Evolutionary conservation across 768 basidiomycete species (phyloP).

Genomic region (Chalciporus sphaerocephalus): DNA sequence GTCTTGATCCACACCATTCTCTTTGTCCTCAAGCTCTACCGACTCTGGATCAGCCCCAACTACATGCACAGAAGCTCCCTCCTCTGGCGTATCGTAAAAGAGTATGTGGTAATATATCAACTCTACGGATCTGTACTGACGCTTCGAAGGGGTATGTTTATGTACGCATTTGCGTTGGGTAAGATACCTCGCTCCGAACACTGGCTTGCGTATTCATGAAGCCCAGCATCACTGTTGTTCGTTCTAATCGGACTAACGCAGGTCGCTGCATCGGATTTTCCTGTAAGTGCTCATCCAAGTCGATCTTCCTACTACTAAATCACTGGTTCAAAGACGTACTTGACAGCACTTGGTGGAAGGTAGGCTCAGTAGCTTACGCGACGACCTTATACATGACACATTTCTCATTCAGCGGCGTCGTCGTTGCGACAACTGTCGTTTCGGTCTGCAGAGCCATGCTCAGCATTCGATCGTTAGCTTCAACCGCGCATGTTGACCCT

Average conservation of each 20-base stretch:
- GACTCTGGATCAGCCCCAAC: slow-evolving; percentile 4
- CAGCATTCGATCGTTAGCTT: slow-evolving; percentile 40
- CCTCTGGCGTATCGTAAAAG: slow-evolving; percentile 16
- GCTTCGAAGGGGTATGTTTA: slow-evolving; percentile 18
- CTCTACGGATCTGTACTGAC: neutral
- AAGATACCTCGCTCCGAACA: neutral
- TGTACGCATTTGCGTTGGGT: slow-evolving; percentile 20
- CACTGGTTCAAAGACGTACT: too few species aligned
- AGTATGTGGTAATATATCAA: slow-evolving; percentile 4
- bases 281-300: slow-evolving; percentile 4
- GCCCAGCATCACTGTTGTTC: slow-evolving; percentile 17
- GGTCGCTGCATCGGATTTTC: slow-evolving; percentile 1
- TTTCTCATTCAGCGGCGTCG: too few species aligned
- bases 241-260: slow-evolving; percentile 7
- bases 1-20: slow-evolving; percentile 13
- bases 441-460: slow-evolving; percentile 37
- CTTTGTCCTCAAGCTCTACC: slow-evolving; percentile 15
- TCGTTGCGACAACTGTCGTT: slow-evolving; percentile 12
- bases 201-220: neutral
- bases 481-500: slow-evolving; percentile 37
- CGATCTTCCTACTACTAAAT: neutral
- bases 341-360: too few species aligned
- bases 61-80: slow-evolving; percentile 5
- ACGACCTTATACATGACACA: too few species aligned
- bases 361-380: too few species aligned